Base-by-base conservation (phyloP, 2,329 filamentous ascomycete genomes). In the Phoma sp. region DNA sequence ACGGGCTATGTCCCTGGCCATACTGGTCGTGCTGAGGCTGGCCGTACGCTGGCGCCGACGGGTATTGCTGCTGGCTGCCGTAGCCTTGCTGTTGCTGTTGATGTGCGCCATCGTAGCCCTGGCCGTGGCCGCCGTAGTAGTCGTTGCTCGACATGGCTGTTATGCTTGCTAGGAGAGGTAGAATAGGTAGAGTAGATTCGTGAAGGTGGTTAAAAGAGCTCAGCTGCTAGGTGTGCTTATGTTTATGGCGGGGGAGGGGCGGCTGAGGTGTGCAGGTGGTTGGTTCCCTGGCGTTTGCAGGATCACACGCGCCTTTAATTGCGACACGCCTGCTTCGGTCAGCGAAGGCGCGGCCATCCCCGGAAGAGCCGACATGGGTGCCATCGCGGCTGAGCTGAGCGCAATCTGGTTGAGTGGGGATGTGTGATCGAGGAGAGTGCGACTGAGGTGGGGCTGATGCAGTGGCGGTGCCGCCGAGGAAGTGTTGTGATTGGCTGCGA, bases 121-220 rank as follows among this genome's bases (percentile, higher is more conserved):
- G 65, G 40, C 60, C 60, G 42, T 68, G 62, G 26, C 66, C 65
- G 45, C 72, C 69, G 63, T 76, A 76, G 54, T 74, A 75, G 40
- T 72, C 70, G 50, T 71, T 56, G 39, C 57, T 68, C 17, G 65
- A 59, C 64, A 68, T 68, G 42, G 30, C 42, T 36, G 9, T 40
- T 32, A 17, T 43, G 5, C 30, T 23, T 17, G 10, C 26, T 21
- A 15, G n/a, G 20, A 47, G 21, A 15, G 18, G 48, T 47, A 37
- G 20, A 23, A 52, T 47, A 37, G 20, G 29, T 26, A 21, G 42
- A 5, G 21, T n/a, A 56, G 36, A 36, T 47, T 6, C 37, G 23
- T 21, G 30, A 23, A 51, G 42, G 20, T 50, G 50, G 47, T 32
- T 32, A 43, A 49, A 56, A 21, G 36, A 29, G 28, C 42, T 57